phyloP scores from a whole-genome alignment of 257 asterid genomes.

The Solanum dulcamara region DNA sequence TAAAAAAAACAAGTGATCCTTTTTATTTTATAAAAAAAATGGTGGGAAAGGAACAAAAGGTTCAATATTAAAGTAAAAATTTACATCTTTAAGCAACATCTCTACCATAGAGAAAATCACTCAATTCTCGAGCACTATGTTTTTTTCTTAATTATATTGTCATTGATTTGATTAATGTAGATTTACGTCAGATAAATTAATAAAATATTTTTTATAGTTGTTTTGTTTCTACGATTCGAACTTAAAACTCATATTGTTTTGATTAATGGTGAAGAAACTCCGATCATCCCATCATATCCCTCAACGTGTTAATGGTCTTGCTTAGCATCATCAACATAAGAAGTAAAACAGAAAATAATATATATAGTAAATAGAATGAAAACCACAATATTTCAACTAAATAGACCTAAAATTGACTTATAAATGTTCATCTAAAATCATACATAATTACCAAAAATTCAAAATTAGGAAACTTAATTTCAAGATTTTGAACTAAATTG shows the following conservation, averaged over 20 bases:
- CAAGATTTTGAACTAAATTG: not conserved
- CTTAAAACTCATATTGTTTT: not conserved
- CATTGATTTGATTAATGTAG: not conserved
- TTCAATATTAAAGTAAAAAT: not conserved
- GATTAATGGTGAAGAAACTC: not conserved
- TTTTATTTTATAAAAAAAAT: not conserved
- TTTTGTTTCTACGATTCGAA: not conserved
- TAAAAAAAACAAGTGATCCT: not conserved
- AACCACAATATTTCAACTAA: not conserved
- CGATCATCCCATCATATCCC: not conserved
- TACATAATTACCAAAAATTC: not conserved
- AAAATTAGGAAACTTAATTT: not conserved
- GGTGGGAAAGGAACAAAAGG: not conserved
- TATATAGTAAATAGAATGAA: not conserved
- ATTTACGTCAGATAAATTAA: accelerated
- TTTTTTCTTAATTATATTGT: not conserved
- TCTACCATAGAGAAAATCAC: not conserved
- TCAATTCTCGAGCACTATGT: not conserved
- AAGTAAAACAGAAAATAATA: not conserved
- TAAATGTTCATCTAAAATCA: not conserved
- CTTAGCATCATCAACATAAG: not conserved
- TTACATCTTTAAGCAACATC: not conserved
- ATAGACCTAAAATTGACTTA: not conserved
- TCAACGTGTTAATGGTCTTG: not conserved
- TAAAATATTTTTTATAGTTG: not conserved